A percentile compares a stretch with the other conserved stretches of the same genome.
Evolutionary conservation across 1,284 basidiomycete genomes (phyloP).

Genomic region (Trichosporon coremiiforme): DNA sequence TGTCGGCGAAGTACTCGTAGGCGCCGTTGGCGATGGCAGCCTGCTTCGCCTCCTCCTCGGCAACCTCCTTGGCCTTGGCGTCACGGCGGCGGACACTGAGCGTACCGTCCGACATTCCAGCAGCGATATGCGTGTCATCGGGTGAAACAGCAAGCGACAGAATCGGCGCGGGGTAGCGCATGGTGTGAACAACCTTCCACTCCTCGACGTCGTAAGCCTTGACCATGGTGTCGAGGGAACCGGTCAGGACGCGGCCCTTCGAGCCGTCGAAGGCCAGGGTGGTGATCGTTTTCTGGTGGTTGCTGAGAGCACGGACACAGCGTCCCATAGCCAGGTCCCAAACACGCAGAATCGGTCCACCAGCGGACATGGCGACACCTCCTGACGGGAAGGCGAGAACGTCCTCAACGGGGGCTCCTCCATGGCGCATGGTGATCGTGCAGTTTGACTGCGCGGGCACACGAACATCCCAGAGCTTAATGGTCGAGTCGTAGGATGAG

Average conservation of each 20-base stretch:
- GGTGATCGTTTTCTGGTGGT: slow-evolving; percentile 98
- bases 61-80: slow-evolving; percentile 67
- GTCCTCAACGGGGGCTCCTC: slow-evolving; percentile 79
- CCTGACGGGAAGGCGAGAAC: slow-evolving; percentile 91
- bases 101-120: slow-evolving; percentile 96
- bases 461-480: slow-evolving; percentile 84
- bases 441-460: slow-evolving; percentile 40
- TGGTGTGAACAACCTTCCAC: slow-evolving; percentile 95
- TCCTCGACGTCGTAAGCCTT: slow-evolving; percentile 96
- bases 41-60: slow-evolving; percentile 58
- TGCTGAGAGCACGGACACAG: slow-evolving; percentile 83
- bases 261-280: slow-evolving; percentile 77
- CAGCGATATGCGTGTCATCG: slow-evolving; percentile 93
- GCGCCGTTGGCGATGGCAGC: slow-evolving; percentile 64
- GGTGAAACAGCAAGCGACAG: slow-evolving; percentile 90
- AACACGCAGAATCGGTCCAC: slow-evolving; percentile 88
- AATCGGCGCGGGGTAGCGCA: slow-evolving; percentile 94
- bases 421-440: slow-evolving; percentile 75
- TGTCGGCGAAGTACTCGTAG: slow-evolving; percentile 69
- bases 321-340: slow-evolving; percentile 95
- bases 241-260: slow-evolving; percentile 73
- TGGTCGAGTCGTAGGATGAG: slow-evolving; percentile 92
- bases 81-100: slow-evolving; percentile 83
- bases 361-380: slow-evolving; percentile 79
- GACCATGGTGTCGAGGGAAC: slow-evolving; percentile 92